Conservation (phyloP, 352 stramenopile species). For the Achlya hypogyna region DNA sequence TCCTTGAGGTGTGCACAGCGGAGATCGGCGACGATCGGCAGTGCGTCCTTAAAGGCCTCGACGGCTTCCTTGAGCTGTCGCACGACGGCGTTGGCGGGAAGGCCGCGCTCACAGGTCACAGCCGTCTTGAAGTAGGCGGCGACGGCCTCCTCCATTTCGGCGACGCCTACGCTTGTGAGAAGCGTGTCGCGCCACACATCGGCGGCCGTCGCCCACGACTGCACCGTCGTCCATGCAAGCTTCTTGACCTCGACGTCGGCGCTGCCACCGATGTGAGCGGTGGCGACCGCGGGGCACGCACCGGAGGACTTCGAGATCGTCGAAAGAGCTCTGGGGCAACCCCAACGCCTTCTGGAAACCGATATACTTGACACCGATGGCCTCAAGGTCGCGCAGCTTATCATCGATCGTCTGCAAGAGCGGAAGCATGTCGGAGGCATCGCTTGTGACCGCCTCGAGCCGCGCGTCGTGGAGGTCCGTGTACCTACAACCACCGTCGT, state of each 20-base stretch:
- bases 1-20: conserved; percentile 11
- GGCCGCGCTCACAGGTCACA: conserved; percentile 30
- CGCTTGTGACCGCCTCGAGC: neutral
- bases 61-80: conserved; percentile 37
- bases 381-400: conserved; percentile 29
- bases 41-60: conserved; percentile 37
- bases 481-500: neutral
- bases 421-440: conserved; percentile 30
- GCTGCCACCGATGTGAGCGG: neutral
- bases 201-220: conserved; percentile 33
- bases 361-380: conserved; percentile 32
- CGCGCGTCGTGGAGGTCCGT: neutral
- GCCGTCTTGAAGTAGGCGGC: conserved; percentile 30
- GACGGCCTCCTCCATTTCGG: conserved; percentile 43
- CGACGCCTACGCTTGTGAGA: conserved; percentile 36
- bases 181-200: conserved; percentile 29
- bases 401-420: conserved; percentile 36
- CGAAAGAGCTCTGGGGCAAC: conserved; percentile 7
- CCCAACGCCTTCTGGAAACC: conserved; percentile 13
- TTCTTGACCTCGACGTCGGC: conserved; percentile 26
- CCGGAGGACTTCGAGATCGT: conserved; percentile 1
- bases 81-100: conserved; percentile 29
- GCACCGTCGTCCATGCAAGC: conserved; percentile 37
- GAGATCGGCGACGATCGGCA: conserved; percentile 23
- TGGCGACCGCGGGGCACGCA: neutral